Evolutionary conservation across 371 early-diverging fungal species (phyloP), one percentile per base, ranked within the genome.

Genomic region (Thermomucor indicae-seudaticae): DNA sequence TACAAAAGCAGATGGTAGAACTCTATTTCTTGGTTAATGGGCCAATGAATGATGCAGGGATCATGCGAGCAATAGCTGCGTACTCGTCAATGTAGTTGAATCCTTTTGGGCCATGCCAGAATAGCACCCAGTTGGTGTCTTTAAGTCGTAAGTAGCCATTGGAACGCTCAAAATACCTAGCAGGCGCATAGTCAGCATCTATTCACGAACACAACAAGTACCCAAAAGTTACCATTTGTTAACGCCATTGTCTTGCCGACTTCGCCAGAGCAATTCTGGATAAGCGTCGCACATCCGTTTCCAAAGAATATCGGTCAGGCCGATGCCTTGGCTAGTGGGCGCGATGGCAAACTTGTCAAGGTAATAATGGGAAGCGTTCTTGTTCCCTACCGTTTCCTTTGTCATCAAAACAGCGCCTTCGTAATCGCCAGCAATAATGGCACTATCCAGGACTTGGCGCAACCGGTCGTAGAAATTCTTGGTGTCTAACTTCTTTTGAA

Each of bases 281-380:
- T 85, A 91, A n/a, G 67, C 67, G 34, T 77, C 76, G 29, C 79
- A 70, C 67, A 96, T 71, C 41, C 79, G 76, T 27, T 82, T 79
- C 97, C 97, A 96, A 44, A 96, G 55, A 11, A 94, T 90, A 63
- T 96, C 97, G 0, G 95, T 95, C 25, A 93, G 80, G 0, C 97
- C 97, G 29, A 90, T 88, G 7, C 97, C 97, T 65, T 95, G 95
- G 37, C 79, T 83, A 11, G 77, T 76, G 2, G 96, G 96, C 0
- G 82, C 80, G 17, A 95, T 91, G 1, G 92, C 91, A 71, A 95
- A 94, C 62, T 96, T 96, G 71, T 96, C 97, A 19, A 96, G 65
- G 55, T 96, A 96, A 25, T 57, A 58, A 40, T 58, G 54, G 4
- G 19, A n/a, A n/a, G n/a, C 22, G 25, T 5, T 44, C n/a, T 37